Conservation (phyloP, 1,284 basidiomycete species). For the Cutaneotrichosporon sp. region DNA sequence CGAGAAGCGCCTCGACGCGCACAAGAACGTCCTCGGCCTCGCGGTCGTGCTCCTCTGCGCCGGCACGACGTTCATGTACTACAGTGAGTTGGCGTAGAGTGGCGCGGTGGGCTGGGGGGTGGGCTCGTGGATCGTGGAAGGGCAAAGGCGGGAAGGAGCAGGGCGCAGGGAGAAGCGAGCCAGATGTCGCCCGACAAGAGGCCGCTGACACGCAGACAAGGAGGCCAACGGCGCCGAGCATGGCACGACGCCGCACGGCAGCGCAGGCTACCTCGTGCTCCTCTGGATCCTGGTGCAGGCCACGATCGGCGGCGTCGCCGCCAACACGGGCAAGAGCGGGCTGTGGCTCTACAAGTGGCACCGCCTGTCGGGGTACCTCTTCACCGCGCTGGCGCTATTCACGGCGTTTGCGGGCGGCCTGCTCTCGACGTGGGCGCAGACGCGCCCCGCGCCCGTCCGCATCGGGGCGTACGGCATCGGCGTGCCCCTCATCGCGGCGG, state of each 20-base stretch:
- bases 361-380: conserved; percentile 47
- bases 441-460: conserved; percentile 22
- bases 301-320: conserved; percentile 36
- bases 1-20: conserved; percentile 38
- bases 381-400: conserved; percentile 39
- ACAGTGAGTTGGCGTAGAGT: conserved; percentile 16
- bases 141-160: too few relatives aligned
- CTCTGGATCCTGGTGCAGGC: conserved; percentile 46
- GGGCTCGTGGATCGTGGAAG: too few relatives aligned
- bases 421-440: conserved; percentile 39
- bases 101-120: too few relatives aligned
- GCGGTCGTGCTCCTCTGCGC: conserved; percentile 41
- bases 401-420: conserved; percentile 47
- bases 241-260: conserved; percentile 49
- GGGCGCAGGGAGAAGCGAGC: too few relatives aligned
- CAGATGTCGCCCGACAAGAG: too few relatives aligned
- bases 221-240: conserved; percentile 41
- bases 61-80: conserved; percentile 47
- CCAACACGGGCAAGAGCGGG: conserved; percentile 35
- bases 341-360: conserved; percentile 50
- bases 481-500: conserved; percentile 39
- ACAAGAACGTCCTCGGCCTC: conserved; percentile 40
- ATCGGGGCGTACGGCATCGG: conserved; percentile 45
- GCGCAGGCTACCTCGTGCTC: conserved; percentile 37
- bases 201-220: conserved; percentile 33